phyloP scores from a whole-genome alignment of 2,329 filamentous ascomycete genomes.

The Aureobasidium lini region DNA sequence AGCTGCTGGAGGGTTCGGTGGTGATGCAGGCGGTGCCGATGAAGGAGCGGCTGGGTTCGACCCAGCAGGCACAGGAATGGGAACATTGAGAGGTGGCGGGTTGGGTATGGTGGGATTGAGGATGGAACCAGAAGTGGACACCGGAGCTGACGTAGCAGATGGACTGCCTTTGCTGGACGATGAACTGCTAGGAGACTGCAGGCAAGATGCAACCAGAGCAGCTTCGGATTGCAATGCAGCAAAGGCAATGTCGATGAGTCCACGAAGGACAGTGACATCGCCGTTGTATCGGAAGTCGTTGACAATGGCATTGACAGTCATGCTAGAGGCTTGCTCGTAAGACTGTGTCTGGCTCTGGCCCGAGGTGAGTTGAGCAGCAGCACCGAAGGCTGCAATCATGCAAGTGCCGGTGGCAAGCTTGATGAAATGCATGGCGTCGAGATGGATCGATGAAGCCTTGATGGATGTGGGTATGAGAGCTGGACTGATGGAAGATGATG shows the following conservation, averaged over 20 bases:
- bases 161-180: neutral
- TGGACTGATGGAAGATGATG: slow-evolving; percentile 9
- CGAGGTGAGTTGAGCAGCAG: neutral
- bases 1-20: neutral
- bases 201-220: slow-evolving; percentile 6
- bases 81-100: slow-evolving; percentile 2
- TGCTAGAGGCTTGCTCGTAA: slow-evolving; percentile 8
- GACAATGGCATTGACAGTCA: slow-evolving; percentile 10
- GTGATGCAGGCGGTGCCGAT: neutral
- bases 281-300: slow-evolving; percentile 12
- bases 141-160: neutral
- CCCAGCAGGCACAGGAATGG: neutral
- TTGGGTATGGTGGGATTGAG: slow-evolving; percentile 7
- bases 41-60: neutral
- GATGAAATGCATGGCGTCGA: slow-evolving; percentile 8
- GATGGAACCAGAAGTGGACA: neutral
- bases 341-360: neutral
- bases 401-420: slow-evolving; percentile 1
- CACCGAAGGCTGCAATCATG: neutral
- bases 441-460: slow-evolving; percentile 8
- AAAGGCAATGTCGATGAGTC: slow-evolving; percentile 13
- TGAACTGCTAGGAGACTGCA: neutral
- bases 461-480: neutral
- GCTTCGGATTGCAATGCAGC: slow-evolving; percentile 9
- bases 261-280: slow-evolving; percentile 10